Evolutionary conservation across 106 monocot genomes (phyloP).

Genomic region (Chionographis japonica): DNA sequence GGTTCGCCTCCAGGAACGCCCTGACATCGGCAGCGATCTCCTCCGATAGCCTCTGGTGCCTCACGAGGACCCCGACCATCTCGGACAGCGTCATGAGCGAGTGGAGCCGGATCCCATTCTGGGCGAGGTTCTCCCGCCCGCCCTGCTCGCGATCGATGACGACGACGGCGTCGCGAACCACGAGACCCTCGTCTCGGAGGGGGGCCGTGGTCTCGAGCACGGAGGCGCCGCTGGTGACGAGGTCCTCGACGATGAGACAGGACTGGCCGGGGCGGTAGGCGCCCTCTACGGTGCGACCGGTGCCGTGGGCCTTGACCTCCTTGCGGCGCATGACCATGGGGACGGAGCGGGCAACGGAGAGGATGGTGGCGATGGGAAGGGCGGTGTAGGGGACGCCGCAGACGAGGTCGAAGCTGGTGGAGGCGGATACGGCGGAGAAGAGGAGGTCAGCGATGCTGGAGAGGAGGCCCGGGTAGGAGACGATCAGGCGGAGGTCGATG

Average conservation of each 20-base stretch:
- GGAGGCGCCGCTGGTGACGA: constrained; percentile 94
- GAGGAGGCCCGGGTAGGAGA: constrained; percentile 63
- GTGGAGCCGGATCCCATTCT: constrained; percentile 64
- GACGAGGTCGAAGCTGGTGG: constrained; percentile 54
- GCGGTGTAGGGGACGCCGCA: constrained; percentile 98
- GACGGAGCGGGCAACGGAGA: constrained; percentile 54
- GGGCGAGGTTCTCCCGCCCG: constrained; percentile 73
- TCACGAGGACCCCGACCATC: constrained; percentile 58
- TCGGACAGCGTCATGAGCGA: constrained; percentile 58
- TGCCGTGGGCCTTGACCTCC: constrained; percentile 85
- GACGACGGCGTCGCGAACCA: constrained; percentile 72
- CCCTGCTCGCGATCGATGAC: constrained; percentile 90
- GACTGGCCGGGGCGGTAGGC: constrained; percentile 46
- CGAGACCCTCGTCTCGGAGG: constrained; percentile 55
- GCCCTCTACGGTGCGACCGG: constrained; percentile 71
- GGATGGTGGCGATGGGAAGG: constrained; percentile 82
- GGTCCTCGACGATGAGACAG: constrained; percentile 81
- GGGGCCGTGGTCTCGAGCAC: constrained; percentile 87
- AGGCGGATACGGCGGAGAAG: constrained; percentile 23
- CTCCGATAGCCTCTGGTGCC: constrained; percentile 45
- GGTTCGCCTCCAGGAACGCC: constrained; percentile 64
- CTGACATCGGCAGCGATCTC: constrained; percentile 57
- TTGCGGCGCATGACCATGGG: constrained; percentile 99
- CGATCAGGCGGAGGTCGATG: constrained; percentile 91
- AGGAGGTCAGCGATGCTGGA: constrained; percentile 34